phyloP scores from a whole-genome alignment of 305 asterid species.

The Vinca major region DNA sequence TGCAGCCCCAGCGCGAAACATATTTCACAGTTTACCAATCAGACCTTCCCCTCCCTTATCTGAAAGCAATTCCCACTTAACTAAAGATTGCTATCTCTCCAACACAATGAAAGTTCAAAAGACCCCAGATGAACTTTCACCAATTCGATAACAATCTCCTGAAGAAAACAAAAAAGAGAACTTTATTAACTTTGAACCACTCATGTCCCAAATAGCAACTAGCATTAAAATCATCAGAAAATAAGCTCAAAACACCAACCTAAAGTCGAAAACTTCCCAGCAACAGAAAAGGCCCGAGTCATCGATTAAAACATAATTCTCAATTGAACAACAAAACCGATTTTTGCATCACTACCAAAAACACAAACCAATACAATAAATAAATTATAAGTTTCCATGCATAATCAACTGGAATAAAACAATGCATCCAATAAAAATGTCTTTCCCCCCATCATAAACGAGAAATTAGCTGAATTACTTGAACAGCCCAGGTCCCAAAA shows the following conservation, averaged over 20 bases:
- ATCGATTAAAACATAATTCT: too few relatives aligned
- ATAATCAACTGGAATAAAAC: too few relatives aligned
- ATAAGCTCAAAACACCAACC: too few relatives aligned
- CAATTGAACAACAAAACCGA: too few relatives aligned
- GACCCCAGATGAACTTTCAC: conserved; percentile 9
- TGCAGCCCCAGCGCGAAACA: conserved; percentile 52
- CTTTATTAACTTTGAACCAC: neutral
- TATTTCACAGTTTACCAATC: conserved; percentile 26
- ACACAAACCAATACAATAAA: too few relatives aligned
- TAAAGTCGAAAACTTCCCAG: too few relatives aligned
- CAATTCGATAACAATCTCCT: conserved; percentile 13
- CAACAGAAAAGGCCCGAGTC: too few relatives aligned
- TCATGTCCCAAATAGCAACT: neutral
- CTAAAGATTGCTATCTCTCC: conserved; percentile 3
- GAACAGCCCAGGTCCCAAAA: neutral
- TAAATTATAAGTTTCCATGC: too few relatives aligned
- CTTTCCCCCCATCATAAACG: too few relatives aligned
- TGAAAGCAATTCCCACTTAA: conserved; percentile 8
- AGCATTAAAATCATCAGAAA: neutral
- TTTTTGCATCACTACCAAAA: too few relatives aligned
- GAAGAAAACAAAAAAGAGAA: conserved; percentile 2
- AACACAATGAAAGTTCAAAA: conserved; percentile 7
- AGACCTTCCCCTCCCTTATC: conserved; percentile 22
- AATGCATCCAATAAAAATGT: too few relatives aligned
- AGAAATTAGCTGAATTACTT: too few relatives aligned